Evolutionary conservation across 768 basidiomycete genomes (phyloP).

Genomic region (Leccinum subgranulosum): DNA sequence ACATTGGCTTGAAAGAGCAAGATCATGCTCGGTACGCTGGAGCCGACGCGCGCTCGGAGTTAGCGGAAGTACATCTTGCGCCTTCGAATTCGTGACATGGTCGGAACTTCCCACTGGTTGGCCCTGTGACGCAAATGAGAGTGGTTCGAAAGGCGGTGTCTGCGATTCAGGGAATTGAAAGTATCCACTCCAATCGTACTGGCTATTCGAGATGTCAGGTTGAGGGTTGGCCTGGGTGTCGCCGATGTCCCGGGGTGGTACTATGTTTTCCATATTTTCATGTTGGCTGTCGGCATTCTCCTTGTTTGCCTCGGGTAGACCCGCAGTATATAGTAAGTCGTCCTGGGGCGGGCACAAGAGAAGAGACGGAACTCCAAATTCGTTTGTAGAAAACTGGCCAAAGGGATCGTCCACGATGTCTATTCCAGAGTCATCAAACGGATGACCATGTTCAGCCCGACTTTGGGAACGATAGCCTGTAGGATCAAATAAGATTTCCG

Average conservation of each 20-base stretch:
- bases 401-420: constrained; percentile 10
- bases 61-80: constrained; percentile 3
- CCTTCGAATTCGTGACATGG: constrained; percentile 1
- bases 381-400: constrained; percentile 1
- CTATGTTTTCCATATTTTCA: constrained; percentile 12
- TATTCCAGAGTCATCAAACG: constrained; percentile 15
- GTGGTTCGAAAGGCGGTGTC: constrained; percentile 21
- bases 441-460: not conserved
- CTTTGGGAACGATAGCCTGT: not conserved
- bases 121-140: constrained; percentile 23
- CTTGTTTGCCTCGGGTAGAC: constrained; percentile 8
- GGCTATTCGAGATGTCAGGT: not conserved
- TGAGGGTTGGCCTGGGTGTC: not conserved
- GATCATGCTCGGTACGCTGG: not conserved
- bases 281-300: constrained; percentile 8
- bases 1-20: not conserved
- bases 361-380: constrained; percentile 2
- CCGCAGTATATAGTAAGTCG: not conserved
- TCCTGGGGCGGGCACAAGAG: constrained; percentile 10
- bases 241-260: constrained; percentile 3
- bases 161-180: constrained; percentile 21
- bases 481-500: not conserved
- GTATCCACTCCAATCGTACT: constrained; percentile 23
- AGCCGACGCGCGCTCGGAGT: not conserved
- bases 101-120: constrained; percentile 2